These are phyloP conservation scores for Leishmania lainsoni DNA, from an alignment of 208 protist species.

Conservation along the genomic window DNA sequence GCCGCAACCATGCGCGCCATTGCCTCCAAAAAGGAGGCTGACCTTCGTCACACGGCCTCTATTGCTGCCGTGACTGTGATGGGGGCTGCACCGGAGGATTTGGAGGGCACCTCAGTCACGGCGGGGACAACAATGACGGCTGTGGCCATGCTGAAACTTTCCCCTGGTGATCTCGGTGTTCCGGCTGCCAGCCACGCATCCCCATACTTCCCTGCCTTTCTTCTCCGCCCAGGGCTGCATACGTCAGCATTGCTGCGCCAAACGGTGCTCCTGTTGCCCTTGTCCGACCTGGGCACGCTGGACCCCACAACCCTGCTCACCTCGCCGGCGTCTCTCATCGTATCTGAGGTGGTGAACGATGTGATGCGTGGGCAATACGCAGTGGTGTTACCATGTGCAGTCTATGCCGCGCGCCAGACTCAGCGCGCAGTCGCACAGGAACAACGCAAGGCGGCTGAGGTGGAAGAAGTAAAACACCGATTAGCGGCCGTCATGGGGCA, in stretches of 20 bases:
- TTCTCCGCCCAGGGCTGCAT: constrained; percentile 40
- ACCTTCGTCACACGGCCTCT: constrained; percentile 52
- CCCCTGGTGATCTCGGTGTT: constrained; percentile 41
- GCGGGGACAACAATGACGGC: constrained; percentile 28
- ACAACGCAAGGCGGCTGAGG: constrained; percentile 26
- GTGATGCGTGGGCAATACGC: constrained; percentile 48
- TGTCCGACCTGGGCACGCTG: constrained; percentile 25
- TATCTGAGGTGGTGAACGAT: constrained; percentile 54
- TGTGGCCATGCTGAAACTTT: constrained; percentile 40
- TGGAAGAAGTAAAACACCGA: constrained; percentile 50
- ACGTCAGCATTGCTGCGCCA: constrained; percentile 23
- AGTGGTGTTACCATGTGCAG: constrained; percentile 38
- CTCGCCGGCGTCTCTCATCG: constrained; percentile 48
- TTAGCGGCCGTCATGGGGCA: constrained; percentile 39
- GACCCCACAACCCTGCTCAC: constrained; percentile 25
- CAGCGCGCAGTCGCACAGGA: constrained; percentile 30
- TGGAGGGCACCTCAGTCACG: constrained; percentile 2
- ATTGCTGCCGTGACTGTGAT: background rate
- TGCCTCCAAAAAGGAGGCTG: constrained; percentile 67
- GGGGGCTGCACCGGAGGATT: background rate
- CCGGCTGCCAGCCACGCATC: constrained; percentile 13
- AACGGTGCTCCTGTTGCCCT: constrained; percentile 27
- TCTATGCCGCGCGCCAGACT: constrained; percentile 43
- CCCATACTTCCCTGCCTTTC: constrained; percentile 43
- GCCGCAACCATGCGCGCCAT: constrained; percentile 58